Evolutionary conservation across 2,329 filamentous ascomycete species (phyloP).

Genomic region (Leptographium flavum): DNA sequence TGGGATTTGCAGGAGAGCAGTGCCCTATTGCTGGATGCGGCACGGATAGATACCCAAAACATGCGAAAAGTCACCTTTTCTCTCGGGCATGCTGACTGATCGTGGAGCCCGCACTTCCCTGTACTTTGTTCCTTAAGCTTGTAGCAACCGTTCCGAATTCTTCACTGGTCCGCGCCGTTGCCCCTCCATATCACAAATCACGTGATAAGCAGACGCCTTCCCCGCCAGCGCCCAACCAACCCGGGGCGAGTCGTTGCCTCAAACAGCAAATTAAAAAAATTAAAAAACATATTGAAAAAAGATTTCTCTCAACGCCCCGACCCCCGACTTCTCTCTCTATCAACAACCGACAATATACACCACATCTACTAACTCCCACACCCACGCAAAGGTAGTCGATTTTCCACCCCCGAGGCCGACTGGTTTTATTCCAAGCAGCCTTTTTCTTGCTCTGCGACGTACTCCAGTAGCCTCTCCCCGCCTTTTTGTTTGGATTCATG

Average conservation of each 20-base stretch:
- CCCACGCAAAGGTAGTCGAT: constrained; percentile 8
- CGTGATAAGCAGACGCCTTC: constrained; percentile 3
- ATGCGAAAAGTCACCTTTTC: not conserved
- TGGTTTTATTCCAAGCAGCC: not conserved
- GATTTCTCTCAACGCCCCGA: constrained; percentile 7
- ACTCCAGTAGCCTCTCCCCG: not conserved
- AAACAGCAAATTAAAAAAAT: constrained; percentile 9
- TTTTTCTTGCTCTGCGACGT: not conserved
- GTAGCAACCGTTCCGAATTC: no score
- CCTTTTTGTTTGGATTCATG: not conserved
- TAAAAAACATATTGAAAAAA: constrained; percentile 12
- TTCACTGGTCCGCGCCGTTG: not conserved
- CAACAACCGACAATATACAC: constrained; percentile 4
- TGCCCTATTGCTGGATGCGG: not conserved
- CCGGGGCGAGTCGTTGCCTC: constrained; percentile 7
- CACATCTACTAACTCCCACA: constrained; percentile 1
- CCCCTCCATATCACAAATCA: constrained; percentile 6
- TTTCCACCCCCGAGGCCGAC: no score
- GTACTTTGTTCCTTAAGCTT: not conserved
- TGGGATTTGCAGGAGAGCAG: no score
- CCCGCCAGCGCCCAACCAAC: constrained; percentile 10
- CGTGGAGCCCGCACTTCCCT: no score
- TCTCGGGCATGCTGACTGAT: no score
- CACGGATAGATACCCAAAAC: not conserved
- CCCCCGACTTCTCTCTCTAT: constrained; percentile 2